These are phyloP conservation scores for Metschnikowia hibisci DNA, from an alignment of 805 yeast genomes.

Conservation along the genomic window DNA sequence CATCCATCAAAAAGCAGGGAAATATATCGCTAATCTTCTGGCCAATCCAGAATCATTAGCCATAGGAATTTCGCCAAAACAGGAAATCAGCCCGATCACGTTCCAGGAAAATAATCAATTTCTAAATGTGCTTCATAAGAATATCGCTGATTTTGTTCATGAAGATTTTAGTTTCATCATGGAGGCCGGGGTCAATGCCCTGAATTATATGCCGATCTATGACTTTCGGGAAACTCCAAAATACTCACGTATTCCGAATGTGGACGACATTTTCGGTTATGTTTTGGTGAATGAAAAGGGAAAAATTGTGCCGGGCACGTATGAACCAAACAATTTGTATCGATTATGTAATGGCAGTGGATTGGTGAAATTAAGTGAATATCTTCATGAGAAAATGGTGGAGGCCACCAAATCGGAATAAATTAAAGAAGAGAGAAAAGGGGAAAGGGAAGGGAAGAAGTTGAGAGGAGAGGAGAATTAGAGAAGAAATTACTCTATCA, in stretches of 20 bases:
- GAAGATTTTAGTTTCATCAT: slow-evolving; percentile 50
- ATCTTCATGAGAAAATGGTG: slow-evolving; percentile 15
- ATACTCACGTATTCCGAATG: slow-evolving; percentile 63
- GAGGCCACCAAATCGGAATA: slow-evolving; percentile 6
- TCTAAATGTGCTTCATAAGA: slow-evolving; percentile 25
- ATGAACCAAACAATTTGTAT: slow-evolving; percentile 58
- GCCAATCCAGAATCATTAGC: slow-evolving; percentile 21
- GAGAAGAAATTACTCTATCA: no score
- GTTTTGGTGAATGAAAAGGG: slow-evolving; percentile 56
- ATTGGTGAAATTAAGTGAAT: slow-evolving; percentile 18
- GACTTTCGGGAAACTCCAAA: slow-evolving; percentile 65
- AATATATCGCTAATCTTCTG: slow-evolving; percentile 21
- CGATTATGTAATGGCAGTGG: slow-evolving; percentile 39
- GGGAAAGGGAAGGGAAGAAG: no score
- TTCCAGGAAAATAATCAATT: slow-evolving; percentile 28
- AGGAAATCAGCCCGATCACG: slow-evolving; percentile 20
- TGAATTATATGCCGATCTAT: slow-evolving; percentile 61
- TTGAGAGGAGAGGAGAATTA: no score
- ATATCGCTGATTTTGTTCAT: slow-evolving; percentile 21
- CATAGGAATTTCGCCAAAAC: slow-evolving; percentile 19
- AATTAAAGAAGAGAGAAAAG: neutral
- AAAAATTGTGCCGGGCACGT: slow-evolving; percentile 50
- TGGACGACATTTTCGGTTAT: slow-evolving; percentile 69
- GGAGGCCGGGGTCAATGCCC: slow-evolving; percentile 53
- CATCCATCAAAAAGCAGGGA: slow-evolving; percentile 13